These are phyloP conservation scores for Jacaranda copaia DNA, from an alignment of 257 asterid species.

Conservation along the genomic window DNA sequence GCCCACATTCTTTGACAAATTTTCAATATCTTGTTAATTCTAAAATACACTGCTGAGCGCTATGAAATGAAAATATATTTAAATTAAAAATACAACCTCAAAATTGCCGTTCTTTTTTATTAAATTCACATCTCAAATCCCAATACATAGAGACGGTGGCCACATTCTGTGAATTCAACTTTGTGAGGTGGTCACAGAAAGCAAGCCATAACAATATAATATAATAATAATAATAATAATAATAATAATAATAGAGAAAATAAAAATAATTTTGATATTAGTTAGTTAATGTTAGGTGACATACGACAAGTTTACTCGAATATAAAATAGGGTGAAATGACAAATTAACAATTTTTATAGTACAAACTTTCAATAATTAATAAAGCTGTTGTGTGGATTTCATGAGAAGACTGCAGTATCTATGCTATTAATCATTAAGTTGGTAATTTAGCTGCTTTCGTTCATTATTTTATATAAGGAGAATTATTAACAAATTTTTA, in stretches of 20 bases:
- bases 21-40: neutral
- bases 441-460: no score
- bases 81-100: neutral
- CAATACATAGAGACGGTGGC: neutral
- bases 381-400: neutral
- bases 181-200: conserved; percentile 4
- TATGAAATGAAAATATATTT: neutral
- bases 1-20: conserved; percentile 3
- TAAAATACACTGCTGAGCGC: neutral
- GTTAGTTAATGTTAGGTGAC: neutral
- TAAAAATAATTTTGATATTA: neutral
- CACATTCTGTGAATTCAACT: conserved; percentile 21
- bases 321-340: neutral
- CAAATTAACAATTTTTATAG: neutral
- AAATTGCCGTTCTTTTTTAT: neutral
- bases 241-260: neutral
- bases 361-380: neutral
- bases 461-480: no score
- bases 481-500: no score
- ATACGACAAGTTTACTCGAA: neutral
- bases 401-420: no score
- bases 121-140: no score
- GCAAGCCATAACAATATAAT: neutral
- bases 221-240: no score
- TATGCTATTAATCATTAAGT: no score